Percentiles rank a stretch among this genome's conserved stretches.
Evolutionary conservation across 805 yeast species (phyloP).

Genomic region (Ogataea siamensis): DNA sequence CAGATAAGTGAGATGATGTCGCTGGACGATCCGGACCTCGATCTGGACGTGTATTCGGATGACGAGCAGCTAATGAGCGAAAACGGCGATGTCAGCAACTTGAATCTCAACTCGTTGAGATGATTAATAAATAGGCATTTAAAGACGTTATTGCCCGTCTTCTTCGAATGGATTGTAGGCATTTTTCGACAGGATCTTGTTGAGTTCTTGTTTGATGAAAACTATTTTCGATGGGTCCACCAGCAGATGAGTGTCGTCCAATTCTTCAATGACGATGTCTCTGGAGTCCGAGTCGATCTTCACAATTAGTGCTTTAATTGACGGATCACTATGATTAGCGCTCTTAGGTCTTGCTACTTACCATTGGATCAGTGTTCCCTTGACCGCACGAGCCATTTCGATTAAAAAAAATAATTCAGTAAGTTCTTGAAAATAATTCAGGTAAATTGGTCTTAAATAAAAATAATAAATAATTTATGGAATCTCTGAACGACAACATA

Average conservation of each 20-base stretch:
- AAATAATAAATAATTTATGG: background rate
- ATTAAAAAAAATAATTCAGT: background rate
- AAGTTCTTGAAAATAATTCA: background rate
- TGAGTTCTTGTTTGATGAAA: slow-evolving; percentile 73
- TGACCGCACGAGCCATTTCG: slow-evolving; percentile 51
- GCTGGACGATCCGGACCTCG: slow-evolving; percentile 16
- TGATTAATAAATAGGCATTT: slow-evolving; percentile 68
- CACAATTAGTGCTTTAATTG: slow-evolving; percentile 81
- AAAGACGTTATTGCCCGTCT: slow-evolving; percentile 26
- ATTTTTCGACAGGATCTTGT: slow-evolving; percentile 72
- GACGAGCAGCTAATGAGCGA: slow-evolving; percentile 18
- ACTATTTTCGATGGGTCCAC: slow-evolving; percentile 77
- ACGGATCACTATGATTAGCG: slow-evolving; percentile 65
- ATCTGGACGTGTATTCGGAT: slow-evolving; percentile 9
- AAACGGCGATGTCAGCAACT: slow-evolving; percentile 26
- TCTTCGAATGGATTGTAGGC: slow-evolving; percentile 75
- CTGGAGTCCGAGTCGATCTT: slow-evolving; percentile 75
- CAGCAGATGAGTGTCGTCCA: slow-evolving; percentile 87
- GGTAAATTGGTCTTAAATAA: background rate
- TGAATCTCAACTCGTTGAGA: slow-evolving; percentile 18
- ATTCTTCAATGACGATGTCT: slow-evolving; percentile 71
- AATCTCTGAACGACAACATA: slow-evolving; percentile 23
- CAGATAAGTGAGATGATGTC: slow-evolving; percentile 33
- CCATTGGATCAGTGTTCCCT: slow-evolving; percentile 52
- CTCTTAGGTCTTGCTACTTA: slow-evolving; percentile 15